Conservation (phyloP, 2,329 filamentous ascomycete genomes). For the Ophiostoma quercus region DNA sequence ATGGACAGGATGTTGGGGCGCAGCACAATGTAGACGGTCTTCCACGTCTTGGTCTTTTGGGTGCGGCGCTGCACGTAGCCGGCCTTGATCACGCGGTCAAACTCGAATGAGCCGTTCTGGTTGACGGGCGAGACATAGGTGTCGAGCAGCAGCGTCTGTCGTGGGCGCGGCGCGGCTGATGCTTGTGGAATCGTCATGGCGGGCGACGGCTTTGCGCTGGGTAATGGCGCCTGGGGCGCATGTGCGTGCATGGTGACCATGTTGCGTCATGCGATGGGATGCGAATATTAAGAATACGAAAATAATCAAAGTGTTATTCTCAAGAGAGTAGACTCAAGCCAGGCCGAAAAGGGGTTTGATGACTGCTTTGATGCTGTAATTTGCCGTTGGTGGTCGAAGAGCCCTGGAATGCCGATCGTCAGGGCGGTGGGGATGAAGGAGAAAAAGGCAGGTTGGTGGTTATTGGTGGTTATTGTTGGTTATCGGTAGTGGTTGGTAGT, state of each 20-base stretch:
- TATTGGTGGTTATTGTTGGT: no score
- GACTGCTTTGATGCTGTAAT: neutral
- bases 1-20: constrained; percentile 85
- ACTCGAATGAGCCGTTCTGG: constrained; percentile 92
- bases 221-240: constrained; percentile 26
- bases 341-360: neutral
- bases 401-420: constrained; percentile 19
- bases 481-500: no score
- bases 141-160: constrained; percentile 50
- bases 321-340: neutral
- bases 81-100: constrained; percentile 86
- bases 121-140: constrained; percentile 74
- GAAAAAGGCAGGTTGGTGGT: neutral
- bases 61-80: constrained; percentile 83
- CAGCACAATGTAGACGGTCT: constrained; percentile 80
- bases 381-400: constrained; percentile 13
- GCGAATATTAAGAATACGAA: neutral
- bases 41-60: constrained; percentile 95
- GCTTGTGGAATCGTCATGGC: constrained; percentile 23
- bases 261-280: constrained; percentile 7
- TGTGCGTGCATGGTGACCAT: constrained; percentile 31
- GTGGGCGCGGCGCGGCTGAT: constrained; percentile 33
- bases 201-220: constrained; percentile 22
- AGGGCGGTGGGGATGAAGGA: constrained; percentile 10
- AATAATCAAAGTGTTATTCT: neutral